Percentiles rank a stretch among this genome's conserved stretches.
Conservation (phyloP, 2,329 filamentous ascomycete species). For the Ophiostoma triangulosporum region DNA sequence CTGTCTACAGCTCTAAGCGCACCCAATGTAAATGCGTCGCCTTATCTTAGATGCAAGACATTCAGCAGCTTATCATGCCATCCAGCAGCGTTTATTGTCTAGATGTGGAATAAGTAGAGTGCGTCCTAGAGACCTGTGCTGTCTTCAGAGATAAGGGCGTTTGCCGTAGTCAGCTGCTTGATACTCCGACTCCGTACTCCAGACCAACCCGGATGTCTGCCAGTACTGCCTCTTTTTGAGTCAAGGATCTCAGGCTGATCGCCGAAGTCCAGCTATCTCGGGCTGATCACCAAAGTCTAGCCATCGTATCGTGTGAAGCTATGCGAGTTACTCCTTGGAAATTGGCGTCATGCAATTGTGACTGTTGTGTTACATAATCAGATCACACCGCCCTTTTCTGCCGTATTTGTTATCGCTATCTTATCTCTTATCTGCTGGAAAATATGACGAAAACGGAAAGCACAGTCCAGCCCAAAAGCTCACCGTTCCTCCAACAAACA, state of each 20-base stretch:
- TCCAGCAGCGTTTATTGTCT: background rate
- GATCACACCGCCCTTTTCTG: background rate
- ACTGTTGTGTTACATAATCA: no score
- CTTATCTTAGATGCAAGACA: background rate
- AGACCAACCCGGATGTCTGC: no score
- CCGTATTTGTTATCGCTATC: background rate
- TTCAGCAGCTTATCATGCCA: background rate
- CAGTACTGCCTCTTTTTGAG: no score
- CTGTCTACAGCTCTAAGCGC: background rate
- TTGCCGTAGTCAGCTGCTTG: background rate
- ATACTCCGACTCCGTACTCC: no score
- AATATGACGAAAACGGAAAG: conserved; percentile 2
- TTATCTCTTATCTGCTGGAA: conserved; percentile 1
- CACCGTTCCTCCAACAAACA: no score
- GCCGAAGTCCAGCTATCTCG: no score
- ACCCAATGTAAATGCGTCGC: conserved; percentile 1
- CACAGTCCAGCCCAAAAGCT: background rate
- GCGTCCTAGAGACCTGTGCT: background rate
- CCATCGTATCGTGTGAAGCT: no score
- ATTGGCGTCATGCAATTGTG: no score
- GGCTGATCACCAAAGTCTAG: no score
- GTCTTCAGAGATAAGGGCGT: no score
- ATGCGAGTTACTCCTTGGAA: no score
- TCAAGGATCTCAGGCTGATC: no score
- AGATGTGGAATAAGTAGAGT: background rate